These are phyloP conservation scores for Lotus japonicus DNA, from an alignment of 306 rosid genomes.

Conservation along the genomic window DNA sequence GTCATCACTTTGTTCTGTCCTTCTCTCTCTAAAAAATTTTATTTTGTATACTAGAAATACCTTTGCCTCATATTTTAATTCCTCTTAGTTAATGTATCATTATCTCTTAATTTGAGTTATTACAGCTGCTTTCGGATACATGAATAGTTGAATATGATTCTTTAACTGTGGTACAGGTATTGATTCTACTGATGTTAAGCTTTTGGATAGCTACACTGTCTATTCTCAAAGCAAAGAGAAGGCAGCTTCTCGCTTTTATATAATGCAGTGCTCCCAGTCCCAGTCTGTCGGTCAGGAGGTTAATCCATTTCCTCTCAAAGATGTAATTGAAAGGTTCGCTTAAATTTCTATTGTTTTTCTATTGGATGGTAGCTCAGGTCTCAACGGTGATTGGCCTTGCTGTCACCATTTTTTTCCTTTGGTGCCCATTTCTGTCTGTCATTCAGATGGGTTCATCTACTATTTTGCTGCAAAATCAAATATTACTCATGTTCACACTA, in stretches of 20 bases:
- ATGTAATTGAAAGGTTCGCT: constrained; percentile 51
- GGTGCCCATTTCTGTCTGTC: neutral
- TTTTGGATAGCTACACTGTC: constrained; percentile 53
- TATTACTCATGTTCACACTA: neutral
- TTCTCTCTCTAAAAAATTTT: neutral
- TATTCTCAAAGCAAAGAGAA: constrained; percentile 65
- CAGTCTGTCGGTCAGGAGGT: constrained; percentile 20
- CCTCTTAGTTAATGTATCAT: neutral
- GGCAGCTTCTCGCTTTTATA: constrained; percentile 52
- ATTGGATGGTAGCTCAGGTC: neutral
- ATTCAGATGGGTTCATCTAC: neutral
- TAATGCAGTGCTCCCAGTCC: constrained; percentile 49
- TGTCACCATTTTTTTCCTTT: neutral
- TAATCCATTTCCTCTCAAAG: constrained; percentile 46
- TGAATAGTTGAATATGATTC: constrained; percentile 24
- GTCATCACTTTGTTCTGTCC: neutral
- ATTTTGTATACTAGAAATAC: neutral
- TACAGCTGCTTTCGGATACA: neutral
- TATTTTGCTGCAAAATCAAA: neutral
- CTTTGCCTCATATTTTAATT: neutral
- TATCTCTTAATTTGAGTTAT: neutral
- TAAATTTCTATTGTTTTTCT: neutral
- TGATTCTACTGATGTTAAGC: constrained; percentile 33
- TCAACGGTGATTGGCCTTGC: constrained; percentile 13
- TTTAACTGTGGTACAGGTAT: constrained; percentile 45